Evolutionary conservation across 139 green algal genomes (phyloP), one percentile per base, ranked within the genome.

Genomic region (Haematococcus sp.): DNA sequence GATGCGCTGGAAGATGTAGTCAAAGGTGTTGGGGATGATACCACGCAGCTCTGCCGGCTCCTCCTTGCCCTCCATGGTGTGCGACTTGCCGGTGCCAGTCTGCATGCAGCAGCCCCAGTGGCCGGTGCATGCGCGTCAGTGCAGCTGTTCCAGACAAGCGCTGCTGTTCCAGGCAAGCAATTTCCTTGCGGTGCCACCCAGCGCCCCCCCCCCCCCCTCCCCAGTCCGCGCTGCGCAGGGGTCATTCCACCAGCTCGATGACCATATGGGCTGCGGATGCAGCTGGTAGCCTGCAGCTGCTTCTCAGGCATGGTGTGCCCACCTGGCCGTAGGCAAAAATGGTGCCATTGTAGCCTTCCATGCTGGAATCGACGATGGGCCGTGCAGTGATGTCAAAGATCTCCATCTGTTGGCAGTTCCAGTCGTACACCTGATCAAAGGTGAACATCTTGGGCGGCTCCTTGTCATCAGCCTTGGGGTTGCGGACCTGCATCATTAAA

Each of bases 1-100:
- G 23, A 90, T 91, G 35, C 80, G 68, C 25, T 91, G 81, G 70
- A 94, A 96, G 17, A 94, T 83, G 80, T 94, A 88, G 66, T 86
- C 60, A 80, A 93, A 92, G 15, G 88, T 84, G 70, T 82, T 86
- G 20, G 90, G 89, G 64, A 93, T 92, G 78, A 94, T 92, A 35
- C 91, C 91, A 4, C 81, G 75, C 63, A 88, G 76, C 76, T 91
- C 85, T 22, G 80, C 74, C 20, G 78, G 80, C 13, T 88, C 83
- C 1, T 82, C 80, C 52, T 81, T 71, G 68, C 81, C 83, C 77
- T 96, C 91, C 93, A 98, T 98, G 1, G 93, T 98, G 75, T 91
- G 88, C 1, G 92, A 96, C 74, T 97, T 97, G 68, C 92, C 92
- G 5, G 87, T 92, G 65, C 86, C 86, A 4, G 89, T 94, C 76